Evolutionary conservation across 805 yeast genomes (phyloP).

Genomic region (Saccharomyces paradoxus): DNA sequence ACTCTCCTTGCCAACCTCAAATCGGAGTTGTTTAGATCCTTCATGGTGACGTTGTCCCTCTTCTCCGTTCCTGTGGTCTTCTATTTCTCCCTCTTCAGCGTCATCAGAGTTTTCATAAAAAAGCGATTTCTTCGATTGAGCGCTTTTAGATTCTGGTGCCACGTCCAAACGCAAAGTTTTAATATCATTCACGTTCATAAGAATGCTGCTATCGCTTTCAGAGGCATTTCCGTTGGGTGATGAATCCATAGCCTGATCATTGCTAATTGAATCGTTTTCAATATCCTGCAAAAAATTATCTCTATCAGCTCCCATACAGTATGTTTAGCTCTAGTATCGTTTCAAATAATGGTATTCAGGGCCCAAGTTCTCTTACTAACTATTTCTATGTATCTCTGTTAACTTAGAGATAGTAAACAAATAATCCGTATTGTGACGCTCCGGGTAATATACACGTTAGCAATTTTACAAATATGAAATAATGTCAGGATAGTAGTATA

Average conservation of each 20-base stretch:
- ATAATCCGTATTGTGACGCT: neutral
- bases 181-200: slow-evolving; percentile 8
- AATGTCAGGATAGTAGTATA: no score
- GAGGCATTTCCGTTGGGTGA: neutral
- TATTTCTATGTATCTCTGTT: neutral
- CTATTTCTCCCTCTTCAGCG: slow-evolving; percentile 3
- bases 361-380: neutral
- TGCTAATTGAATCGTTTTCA: slow-evolving; percentile 5
- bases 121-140: slow-evolving; percentile 4
- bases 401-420: neutral
- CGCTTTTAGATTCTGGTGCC: slow-evolving; percentile 1
- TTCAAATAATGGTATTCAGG: neutral
- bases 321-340: neutral
- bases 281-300: neutral
- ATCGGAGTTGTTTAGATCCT: slow-evolving; percentile 1
- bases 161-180: slow-evolving; percentile 11
- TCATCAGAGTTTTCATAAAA: slow-evolving; percentile 10
- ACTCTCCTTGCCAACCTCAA: neutral
- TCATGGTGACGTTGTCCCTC: neutral
- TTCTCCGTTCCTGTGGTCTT: neutral
- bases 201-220: slow-evolving; percentile 9
- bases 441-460: neutral
- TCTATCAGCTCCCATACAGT: neutral
- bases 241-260: slow-evolving; percentile 2
- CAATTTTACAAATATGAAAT: no score